Evolutionary conservation across 83 land plant species (phyloP), one percentile per base, ranked within the genome.

Genomic region (Isoetes engelmannii): DNA sequence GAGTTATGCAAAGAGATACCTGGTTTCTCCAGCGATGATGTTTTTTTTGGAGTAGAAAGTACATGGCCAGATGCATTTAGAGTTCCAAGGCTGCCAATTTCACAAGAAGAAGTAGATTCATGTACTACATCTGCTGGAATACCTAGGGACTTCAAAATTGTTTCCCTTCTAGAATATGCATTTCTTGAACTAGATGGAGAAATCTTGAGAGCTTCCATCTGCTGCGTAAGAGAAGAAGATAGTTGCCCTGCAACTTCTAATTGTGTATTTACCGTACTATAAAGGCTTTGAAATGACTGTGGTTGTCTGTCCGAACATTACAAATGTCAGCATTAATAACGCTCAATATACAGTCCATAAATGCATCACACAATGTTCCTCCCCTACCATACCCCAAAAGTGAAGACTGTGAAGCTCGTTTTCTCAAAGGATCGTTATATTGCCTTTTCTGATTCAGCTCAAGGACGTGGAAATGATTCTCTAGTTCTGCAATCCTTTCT

Each of bases 201-300:
- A 13, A 83, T 72, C 5, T 66, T 85, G 17, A 85, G 76, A 10
- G 19, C 15, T 45, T 78, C 57, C 79, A 85, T 80, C 77, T 82
- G 85, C 54, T 72, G 71, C 20, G 86, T 77, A 15, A 85, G 81
- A 61, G 74, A 68, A 55, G 75, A 77, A 63, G 83, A 82, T n/a
- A 83, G 86, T 49, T 78, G 83, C 75, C 77, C 84, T 5, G 88
- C 86, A n/a, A 68, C 84, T 50, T 79, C 84, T 73, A 83, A 70
- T 60, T 83, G 88, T 71, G 88, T 75, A 60, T 54, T 80, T 72
- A 78, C 68, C 20, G 84, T 75, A 69, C 55, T 83, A 57, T 80
- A 70, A 12, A 85, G 56, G 73, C 78, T 77, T 42, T 78, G 79
- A 47, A 85, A 43, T 0, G 79, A 69, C n/a, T 77, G 81, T 15